Evolutionary conservation across 2,329 filamentous ascomycete species (phyloP).

Genomic region (Aspergillus fijiensis): DNA sequence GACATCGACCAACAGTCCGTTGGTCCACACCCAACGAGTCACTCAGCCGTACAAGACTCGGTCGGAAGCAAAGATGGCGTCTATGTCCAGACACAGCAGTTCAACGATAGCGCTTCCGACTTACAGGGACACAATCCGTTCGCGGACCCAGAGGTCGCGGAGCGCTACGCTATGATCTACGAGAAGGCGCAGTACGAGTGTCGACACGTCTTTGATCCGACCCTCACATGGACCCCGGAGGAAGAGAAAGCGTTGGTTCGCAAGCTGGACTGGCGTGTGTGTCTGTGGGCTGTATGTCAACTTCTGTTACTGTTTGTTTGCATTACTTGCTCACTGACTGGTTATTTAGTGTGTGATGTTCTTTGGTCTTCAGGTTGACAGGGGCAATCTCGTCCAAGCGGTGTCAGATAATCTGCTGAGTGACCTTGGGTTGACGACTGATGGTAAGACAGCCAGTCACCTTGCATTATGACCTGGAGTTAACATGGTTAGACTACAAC

Average conservation of each 20-base stretch:
- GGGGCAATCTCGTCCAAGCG: constrained; percentile 59
- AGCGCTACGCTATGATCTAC: constrained; percentile 56
- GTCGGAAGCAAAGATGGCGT: not conserved
- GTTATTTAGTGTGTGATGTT: constrained; percentile 53
- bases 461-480: constrained; percentile 44
- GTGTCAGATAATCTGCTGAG: constrained; percentile 58
- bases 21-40: not conserved
- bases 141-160: constrained; percentile 51
- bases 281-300: constrained; percentile 25
- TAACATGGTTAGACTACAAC: constrained; percentile 53
- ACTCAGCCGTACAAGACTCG: not conserved
- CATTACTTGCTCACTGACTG: constrained; percentile 1
- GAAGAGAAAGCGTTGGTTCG: constrained; percentile 34
- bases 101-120: not conserved
- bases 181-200: constrained; percentile 53
- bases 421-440: constrained; percentile 33
- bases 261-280: constrained; percentile 26
- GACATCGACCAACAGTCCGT: not conserved
- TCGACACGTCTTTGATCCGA: constrained; percentile 45
- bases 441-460: constrained; percentile 36
- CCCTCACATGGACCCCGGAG: constrained; percentile 33
- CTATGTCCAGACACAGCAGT: not conserved
- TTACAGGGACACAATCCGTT: constrained; percentile 39
- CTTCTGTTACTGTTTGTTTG: constrained; percentile 4
- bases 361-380: constrained; percentile 59